Percentiles rank a stretch among this genome's conserved stretches.
Conservation (phyloP, 2,329 filamentous ascomycete species). For the Aspergillus ochraceoroseus region DNA sequence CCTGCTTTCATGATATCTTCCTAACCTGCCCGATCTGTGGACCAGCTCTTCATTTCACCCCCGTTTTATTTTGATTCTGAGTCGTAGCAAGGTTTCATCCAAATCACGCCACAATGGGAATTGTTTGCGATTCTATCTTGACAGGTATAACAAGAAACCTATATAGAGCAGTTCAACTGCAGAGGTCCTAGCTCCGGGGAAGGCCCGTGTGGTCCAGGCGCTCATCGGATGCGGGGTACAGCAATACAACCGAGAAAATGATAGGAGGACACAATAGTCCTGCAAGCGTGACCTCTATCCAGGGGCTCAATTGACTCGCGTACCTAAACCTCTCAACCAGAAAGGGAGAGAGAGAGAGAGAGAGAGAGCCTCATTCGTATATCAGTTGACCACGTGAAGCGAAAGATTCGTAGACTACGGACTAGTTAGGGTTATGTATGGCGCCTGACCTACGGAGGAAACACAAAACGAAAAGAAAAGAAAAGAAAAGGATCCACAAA, state of each 20-base stretch:
- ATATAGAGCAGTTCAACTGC: too few relatives aligned
- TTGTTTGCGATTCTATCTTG: too few relatives aligned
- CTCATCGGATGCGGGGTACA: slow-evolving; percentile 25
- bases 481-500: slow-evolving; percentile 1
- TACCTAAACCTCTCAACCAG: not conserved
- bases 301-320: not conserved
- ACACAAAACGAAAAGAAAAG: too few relatives aligned
- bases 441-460: slow-evolving; percentile 6
- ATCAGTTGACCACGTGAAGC: slow-evolving; percentile 2
- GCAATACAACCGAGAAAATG: not conserved
- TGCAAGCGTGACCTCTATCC: not conserved
- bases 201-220: slow-evolving; percentile 24
- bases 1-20: slow-evolving; percentile 7
- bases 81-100: too few relatives aligned
- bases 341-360: too few relatives aligned
- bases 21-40: slow-evolving; percentile 15
- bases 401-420: not conserved
- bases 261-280: too few relatives aligned
- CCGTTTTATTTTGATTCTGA: not conserved
- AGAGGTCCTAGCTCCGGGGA: slow-evolving; percentile 18
- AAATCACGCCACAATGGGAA: too few relatives aligned
- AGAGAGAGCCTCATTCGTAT: too few relatives aligned
- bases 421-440: not conserved
- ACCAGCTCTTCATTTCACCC: not conserved
- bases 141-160: too few relatives aligned